Conservation (phyloP, 2,329 filamentous ascomycete species). For the Alternaria panax region DNA sequence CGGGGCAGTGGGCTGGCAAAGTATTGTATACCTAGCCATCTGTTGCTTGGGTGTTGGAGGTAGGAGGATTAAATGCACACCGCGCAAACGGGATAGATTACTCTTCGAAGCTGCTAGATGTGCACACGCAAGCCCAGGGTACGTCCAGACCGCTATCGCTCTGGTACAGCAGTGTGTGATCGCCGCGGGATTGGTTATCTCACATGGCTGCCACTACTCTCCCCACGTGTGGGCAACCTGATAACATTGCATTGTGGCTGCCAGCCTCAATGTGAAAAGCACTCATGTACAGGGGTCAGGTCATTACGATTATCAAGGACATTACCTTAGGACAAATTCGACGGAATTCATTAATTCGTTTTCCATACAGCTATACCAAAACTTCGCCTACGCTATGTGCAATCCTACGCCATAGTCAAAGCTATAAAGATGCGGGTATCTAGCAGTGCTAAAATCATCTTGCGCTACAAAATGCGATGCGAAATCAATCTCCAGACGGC, state of each 20-base stretch:
- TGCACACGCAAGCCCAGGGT: constrained; percentile 6
- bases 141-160: constrained; percentile 33
- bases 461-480: constrained; percentile 30
- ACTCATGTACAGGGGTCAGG: background rate
- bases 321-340: background rate
- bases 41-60: constrained; percentile 1
- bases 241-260: background rate
- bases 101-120: constrained; percentile 16
- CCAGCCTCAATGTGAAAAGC: background rate
- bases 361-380: constrained; percentile 2
- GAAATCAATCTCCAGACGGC: constrained; percentile 17
- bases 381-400: constrained; percentile 15
- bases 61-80: constrained; percentile 8
- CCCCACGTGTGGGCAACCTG: constrained; percentile 22
- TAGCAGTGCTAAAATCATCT: constrained; percentile 46
- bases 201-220: constrained; percentile 1
- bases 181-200: constrained; percentile 9
- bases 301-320: background rate
- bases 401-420: constrained; percentile 20
- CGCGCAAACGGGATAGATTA: constrained; percentile 15
- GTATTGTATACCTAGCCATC: constrained; percentile 3
- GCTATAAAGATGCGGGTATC: constrained; percentile 49
- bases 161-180: constrained; percentile 18
- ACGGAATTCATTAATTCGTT: constrained; percentile 9
- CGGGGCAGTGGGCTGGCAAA: constrained; percentile 21